A percentile compares a stretch with the other conserved stretches of the same genome.
Conservation (phyloP, 192 early-diverging fungal species). For the Umbelopsis sp. region DNA sequence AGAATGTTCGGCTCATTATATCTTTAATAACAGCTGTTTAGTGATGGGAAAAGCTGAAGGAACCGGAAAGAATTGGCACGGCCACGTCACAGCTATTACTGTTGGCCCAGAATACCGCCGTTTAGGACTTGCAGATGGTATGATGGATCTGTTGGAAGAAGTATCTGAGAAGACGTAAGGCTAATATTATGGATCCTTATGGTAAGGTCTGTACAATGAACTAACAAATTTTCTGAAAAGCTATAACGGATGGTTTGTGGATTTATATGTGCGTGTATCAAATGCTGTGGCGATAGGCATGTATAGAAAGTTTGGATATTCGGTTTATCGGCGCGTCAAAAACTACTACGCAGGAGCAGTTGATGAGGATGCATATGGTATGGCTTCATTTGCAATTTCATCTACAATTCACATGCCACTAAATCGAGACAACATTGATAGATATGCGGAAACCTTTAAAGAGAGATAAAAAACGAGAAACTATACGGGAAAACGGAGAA, state of each 20-base stretch:
- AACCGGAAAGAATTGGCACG: slow-evolving; percentile 87
- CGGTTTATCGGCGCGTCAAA: slow-evolving; percentile 84
- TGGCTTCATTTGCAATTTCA: neutral
- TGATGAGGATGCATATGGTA: slow-evolving; percentile 89
- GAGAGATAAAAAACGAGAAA: slow-evolving; percentile 74
- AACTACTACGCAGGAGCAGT: slow-evolving; percentile 81
- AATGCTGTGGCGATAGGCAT: slow-evolving; percentile 90
- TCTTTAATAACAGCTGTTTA: slow-evolving; percentile 16
- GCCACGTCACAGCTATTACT: slow-evolving; percentile 97
- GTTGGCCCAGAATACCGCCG: slow-evolving; percentile 95
- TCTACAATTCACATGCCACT: neutral
- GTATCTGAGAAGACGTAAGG: slow-evolving; percentile 84
- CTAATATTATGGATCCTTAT: neutral
- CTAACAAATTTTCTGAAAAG: slow-evolving; percentile 37
- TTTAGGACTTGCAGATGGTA: slow-evolving; percentile 82
- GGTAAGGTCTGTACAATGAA: neutral
- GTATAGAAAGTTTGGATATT: slow-evolving; percentile 93
- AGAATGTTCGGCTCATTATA: neutral
- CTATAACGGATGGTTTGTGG: slow-evolving; percentile 91
- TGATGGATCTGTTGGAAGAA: slow-evolving; percentile 89
- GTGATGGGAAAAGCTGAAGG: slow-evolving; percentile 99
- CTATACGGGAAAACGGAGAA: slow-evolving; percentile 58
- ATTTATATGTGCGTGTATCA: slow-evolving; percentile 93
- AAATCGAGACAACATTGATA: slow-evolving; percentile 28
- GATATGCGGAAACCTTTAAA: slow-evolving; percentile 97